These are phyloP conservation scores for Mycena capillaripes DNA, from an alignment of 768 basidiomycete genomes.

Conservation along the genomic window DNA sequence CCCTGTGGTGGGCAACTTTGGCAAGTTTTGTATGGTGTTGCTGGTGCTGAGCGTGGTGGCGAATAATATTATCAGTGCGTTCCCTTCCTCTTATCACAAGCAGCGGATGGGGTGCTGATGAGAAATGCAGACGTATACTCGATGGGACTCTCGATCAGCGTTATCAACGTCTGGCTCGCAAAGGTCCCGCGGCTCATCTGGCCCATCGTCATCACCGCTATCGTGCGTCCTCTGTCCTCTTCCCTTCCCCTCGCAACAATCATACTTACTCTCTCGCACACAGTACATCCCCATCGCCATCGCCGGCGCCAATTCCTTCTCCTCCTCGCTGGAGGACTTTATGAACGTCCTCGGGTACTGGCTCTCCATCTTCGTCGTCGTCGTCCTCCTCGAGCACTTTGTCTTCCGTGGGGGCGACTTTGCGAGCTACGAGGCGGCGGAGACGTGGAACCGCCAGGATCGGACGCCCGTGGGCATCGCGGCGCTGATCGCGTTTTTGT, in stretches of 20 bases:
- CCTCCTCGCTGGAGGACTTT: conserved; percentile 48
- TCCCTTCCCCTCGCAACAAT: too few species aligned
- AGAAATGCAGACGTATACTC: conserved; percentile 59
- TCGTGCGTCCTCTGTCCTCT: conserved; percentile 20
- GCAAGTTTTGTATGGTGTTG: conserved; percentile 71
- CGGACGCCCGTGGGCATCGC: conserved; percentile 53
- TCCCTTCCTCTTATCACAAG: conserved; percentile 61
- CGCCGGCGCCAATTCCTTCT: conserved; percentile 65
- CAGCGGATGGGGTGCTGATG: neutral
- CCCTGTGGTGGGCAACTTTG: conserved; percentile 63
- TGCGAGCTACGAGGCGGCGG: conserved; percentile 47
- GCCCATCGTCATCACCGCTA: conserved; percentile 54
- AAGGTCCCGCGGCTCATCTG: conserved; percentile 56
- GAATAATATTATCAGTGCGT: conserved; percentile 68
- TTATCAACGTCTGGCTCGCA: conserved; percentile 57
- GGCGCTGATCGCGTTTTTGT: conserved; percentile 47
- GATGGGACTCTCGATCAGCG: conserved; percentile 60
- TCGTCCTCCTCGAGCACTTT: conserved; percentile 65
- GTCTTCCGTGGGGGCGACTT: conserved; percentile 59
- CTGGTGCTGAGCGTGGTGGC: conserved; percentile 61
- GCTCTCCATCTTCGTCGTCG: conserved; percentile 63
- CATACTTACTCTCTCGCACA: conserved; percentile 28
- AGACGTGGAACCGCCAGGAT: conserved; percentile 49
- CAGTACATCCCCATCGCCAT: conserved; percentile 60
- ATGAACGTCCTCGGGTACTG: conserved; percentile 70